These are phyloP conservation scores for Boletus sp. DNA, from an alignment of 768 basidiomycete genomes.

Conservation along the genomic window DNA sequence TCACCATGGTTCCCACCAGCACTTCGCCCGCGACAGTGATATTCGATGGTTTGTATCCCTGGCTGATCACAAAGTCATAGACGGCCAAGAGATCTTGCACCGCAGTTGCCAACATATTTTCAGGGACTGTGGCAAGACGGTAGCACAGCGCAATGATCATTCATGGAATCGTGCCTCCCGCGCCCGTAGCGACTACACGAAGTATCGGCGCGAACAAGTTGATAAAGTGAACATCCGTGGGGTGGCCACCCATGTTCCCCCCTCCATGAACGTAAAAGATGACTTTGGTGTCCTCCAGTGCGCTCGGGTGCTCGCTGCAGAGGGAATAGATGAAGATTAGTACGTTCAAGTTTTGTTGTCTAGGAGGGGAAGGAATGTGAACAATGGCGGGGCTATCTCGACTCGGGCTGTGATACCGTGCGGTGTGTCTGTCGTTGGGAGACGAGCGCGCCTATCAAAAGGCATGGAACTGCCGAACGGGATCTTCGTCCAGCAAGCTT, in stretches of 20 bases:
- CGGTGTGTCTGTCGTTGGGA: neutral
- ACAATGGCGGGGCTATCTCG: conserved; percentile 1
- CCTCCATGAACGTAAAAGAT: conserved; percentile 14
- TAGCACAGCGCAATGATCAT: conserved; percentile 12
- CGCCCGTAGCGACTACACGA: neutral
- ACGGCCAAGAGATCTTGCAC: conserved; percentile 14
- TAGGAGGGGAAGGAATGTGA: neutral
- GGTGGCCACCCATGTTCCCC: conserved; percentile 5
- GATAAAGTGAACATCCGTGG: neutral
- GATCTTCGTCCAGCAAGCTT: too few relatives aligned
- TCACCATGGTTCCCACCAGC: conserved; percentile 17
- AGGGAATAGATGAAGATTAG: conserved; percentile 12
- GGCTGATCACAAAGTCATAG: conserved; percentile 10
- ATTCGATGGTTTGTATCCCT: conserved; percentile 12
- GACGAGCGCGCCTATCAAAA: neutral
- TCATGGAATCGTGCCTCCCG: neutral
- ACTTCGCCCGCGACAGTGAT: conserved; percentile 16
- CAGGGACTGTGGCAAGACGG: conserved; percentile 11
- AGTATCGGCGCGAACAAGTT: neutral
- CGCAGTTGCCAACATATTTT: conserved; percentile 15
- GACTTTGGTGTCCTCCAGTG: conserved; percentile 6
- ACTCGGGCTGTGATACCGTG: conserved; percentile 1
- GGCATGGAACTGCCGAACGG: neutral
- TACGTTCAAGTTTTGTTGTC: too few relatives aligned
- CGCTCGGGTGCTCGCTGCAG: neutral